phyloP scores from a whole-genome alignment of 345 rosid species.

The Arabidopsis suecica region DNA sequence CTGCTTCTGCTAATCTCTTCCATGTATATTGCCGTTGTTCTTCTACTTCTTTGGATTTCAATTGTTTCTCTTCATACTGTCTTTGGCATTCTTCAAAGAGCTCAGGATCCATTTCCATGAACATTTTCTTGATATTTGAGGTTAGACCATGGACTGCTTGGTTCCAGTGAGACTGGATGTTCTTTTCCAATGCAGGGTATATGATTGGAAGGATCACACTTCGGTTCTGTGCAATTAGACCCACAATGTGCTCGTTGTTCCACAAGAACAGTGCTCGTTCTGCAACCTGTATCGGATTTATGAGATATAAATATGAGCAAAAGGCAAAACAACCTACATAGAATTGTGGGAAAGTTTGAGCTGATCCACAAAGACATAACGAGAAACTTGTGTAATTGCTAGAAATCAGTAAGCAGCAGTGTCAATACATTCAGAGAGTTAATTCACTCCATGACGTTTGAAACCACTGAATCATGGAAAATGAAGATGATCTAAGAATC shows the following conservation, averaged over 20 bases:
- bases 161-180: conserved; percentile 78
- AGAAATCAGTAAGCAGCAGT: conserved; percentile 2
- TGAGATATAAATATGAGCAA: conserved; percentile 18
- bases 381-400: conserved; percentile 16
- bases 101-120: conserved; percentile 72
- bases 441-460: not conserved
- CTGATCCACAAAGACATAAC: not conserved
- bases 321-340: conserved; percentile 12
- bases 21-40: conserved; percentile 66
- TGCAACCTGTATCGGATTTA: conserved; percentile 59
- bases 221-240: conserved; percentile 76
- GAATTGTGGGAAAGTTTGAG: not conserved
- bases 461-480: not conserved
- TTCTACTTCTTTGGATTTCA: conserved; percentile 49
- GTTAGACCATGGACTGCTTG: conserved; percentile 86
- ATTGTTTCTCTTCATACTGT: conserved; percentile 64
- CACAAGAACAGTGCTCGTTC: conserved; percentile 85
- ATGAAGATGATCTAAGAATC: conserved; percentile 25
- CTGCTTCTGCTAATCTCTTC: conserved; percentile 76
- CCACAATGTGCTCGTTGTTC: conserved; percentile 90
- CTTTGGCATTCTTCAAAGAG: conserved; percentile 73
- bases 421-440: not conserved
- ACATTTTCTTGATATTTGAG: conserved; percentile 72
- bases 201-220: conserved; percentile 77
- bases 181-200: conserved; percentile 74